Percentiles rank a stretch among this genome's conserved stretches.
Conservation (phyloP, 495 filamentous ascomycete genomes). For the Penicillium canariense region DNA sequence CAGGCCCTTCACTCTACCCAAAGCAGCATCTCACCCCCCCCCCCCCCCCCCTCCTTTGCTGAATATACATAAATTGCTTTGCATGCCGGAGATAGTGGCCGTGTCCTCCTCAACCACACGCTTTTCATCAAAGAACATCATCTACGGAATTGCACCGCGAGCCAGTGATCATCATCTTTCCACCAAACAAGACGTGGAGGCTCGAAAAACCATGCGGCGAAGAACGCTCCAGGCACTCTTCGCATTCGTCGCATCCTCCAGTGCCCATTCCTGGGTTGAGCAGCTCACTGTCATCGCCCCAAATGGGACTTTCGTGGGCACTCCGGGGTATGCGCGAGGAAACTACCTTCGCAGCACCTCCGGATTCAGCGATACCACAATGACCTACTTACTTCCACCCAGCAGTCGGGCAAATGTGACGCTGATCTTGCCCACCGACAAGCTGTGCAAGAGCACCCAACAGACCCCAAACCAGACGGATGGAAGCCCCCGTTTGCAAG, state of each 20-base stretch:
- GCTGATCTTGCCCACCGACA: slow-evolving; percentile 25
- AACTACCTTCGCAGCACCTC: slow-evolving; percentile 51
- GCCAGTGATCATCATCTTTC: not conserved
- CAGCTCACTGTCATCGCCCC: slow-evolving; percentile 63
- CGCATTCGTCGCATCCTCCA: slow-evolving; percentile 36
- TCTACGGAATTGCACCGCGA: slow-evolving; percentile 6
- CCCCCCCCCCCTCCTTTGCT: no score
- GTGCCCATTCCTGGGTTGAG: slow-evolving; percentile 79
- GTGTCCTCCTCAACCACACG: not conserved
- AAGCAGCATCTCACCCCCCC: not conserved
- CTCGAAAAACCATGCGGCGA: slow-evolving; percentile 11
- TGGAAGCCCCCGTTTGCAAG: slow-evolving; percentile 61
- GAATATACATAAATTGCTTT: not conserved
- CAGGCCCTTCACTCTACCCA: not conserved
- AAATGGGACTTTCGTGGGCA: slow-evolving; percentile 71
- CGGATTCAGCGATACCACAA: slow-evolving; percentile 47
- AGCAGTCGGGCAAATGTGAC: slow-evolving; percentile 32
- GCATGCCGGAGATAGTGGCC: not conserved
- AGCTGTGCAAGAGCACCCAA: slow-evolving; percentile 57
- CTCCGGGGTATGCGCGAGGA: slow-evolving; percentile 64
- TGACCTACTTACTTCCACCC: slow-evolving; percentile 56
- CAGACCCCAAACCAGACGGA: slow-evolving; percentile 51
- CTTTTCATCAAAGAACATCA: not conserved
- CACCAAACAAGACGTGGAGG: not conserved
- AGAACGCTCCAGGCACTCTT: slow-evolving; percentile 21